Evolutionary conservation across 257 asterid species (phyloP), one percentile per base, ranked within the genome.

Genomic region (Agastache rugosa): DNA sequence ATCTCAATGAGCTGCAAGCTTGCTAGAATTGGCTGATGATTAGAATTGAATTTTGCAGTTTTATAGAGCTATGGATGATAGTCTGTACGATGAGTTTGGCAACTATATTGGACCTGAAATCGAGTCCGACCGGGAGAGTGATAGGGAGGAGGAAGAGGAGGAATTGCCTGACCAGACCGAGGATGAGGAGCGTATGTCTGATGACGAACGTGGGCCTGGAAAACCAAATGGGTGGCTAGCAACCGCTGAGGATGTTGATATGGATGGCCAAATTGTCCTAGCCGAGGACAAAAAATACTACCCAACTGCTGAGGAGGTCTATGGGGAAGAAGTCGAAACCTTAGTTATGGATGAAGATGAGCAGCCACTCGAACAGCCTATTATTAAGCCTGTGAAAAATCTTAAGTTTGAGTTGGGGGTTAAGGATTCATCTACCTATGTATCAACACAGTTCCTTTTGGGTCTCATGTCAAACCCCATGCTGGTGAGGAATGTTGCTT

Each of bases 271-370:
- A 61, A 89, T 94, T 55, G 91, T 94, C 59, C 91, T 92, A 11
- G 97, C 99, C 0, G 99, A 94, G 84, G 99, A 94, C 76, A 94
- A 94, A 67, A 92, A 94, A 53, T 94, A 94, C 75, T 94, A 94
- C 78, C 99, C 97, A 0, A 92, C 99, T 16, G 97, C 99, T 3
- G 99, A 94, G 82, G 99, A 94, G 86, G 97, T 94, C 41, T 94
- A 94, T 34, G 99, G 99, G 3, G 97, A 92, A 75, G 99, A 92
- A 80, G 99, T 94, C 10, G 99, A 94, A 71, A 92, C 99, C 1
- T 71, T 94, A 80, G 99, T 94, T 17, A 90, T 90, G 97, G 99
- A 94, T 76, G 99, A 94, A 85, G 99, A 94, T 41, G 99, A 94
- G 79, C 93, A 84, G 72, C 96, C 99, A 16, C 89, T 94, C 1